phyloP scores from a whole-genome alignment of 2,329 filamentous ascomycete species.

The Escovopsis weberi region DNA sequence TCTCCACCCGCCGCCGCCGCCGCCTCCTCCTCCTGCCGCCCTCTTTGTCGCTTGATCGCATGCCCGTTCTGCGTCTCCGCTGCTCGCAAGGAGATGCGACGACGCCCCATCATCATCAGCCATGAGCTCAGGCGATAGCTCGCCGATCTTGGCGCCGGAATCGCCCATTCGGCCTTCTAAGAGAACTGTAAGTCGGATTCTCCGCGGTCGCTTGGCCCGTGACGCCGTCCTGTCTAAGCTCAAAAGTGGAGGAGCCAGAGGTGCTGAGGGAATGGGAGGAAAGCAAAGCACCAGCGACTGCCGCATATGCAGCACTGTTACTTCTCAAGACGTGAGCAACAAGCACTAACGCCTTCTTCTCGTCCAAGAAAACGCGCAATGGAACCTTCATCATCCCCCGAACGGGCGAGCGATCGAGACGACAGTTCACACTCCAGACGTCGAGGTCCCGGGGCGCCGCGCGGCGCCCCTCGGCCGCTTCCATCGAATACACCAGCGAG shows the following conservation, averaged over 20 bases:
- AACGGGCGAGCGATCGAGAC: conserved; percentile 72
- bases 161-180: conserved; percentile 29
- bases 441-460: conserved; percentile 16
- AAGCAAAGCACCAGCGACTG: too few relatives aligned
- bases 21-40: not conserved
- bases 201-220: too few relatives aligned
- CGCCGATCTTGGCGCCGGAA: conserved; percentile 21
- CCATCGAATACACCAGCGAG: conserved; percentile 19
- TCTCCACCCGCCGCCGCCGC: not conserved
- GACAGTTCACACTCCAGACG: conserved; percentile 61
- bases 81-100: conserved; percentile 2
- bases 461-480: conserved; percentile 7
- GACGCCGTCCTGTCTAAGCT: too few relatives aligned
- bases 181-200: conserved; percentile 26
- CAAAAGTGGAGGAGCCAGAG: too few relatives aligned
- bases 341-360: not conserved
- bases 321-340: not conserved
- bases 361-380: conserved; percentile 56
- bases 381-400: conserved; percentile 76
- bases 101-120: conserved; percentile 22
- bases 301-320: too few relatives aligned
- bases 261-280: too few relatives aligned
- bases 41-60: not conserved
- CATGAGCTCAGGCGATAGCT: conserved; percentile 21
- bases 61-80: too few relatives aligned